Evolutionary conservation across 2,329 filamentous ascomycete species (phyloP).

Genomic region (Aspergillus pseudotamarii): DNA sequence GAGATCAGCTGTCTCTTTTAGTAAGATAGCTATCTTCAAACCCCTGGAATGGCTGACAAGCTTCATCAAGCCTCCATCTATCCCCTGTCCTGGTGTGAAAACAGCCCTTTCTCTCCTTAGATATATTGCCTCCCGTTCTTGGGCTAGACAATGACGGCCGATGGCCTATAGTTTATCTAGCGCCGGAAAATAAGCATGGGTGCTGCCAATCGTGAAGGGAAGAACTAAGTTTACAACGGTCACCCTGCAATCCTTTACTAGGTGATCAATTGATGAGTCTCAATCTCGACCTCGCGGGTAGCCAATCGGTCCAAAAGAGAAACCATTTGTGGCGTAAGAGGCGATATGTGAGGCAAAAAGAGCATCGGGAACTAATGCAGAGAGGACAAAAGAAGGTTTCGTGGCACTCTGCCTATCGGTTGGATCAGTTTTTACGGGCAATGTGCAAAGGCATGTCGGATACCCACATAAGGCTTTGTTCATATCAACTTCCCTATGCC

Average conservation of each 20-base stretch:
- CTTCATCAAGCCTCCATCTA: slow-evolving; percentile 14
- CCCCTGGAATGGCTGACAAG: slow-evolving; percentile 6
- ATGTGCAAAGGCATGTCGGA: slow-evolving; percentile 18
- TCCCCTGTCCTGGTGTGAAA: slow-evolving; percentile 2
- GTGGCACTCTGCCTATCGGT: not conserved
- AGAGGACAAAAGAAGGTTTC: not conserved
- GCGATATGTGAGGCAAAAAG: not conserved
- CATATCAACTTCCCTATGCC: slow-evolving; percentile 5
- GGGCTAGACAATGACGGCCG: slow-evolving; percentile 15
- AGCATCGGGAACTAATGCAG: not conserved
- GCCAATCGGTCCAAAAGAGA: slow-evolving; percentile 5
- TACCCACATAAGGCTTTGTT: slow-evolving; percentile 33
- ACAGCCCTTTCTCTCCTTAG: slow-evolving; percentile 13
- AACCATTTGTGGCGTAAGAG: slow-evolving; percentile 3
- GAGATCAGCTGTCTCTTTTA: not conserved
- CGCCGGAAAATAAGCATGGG: slow-evolving; percentile 13
- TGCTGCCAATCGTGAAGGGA: slow-evolving; percentile 5
- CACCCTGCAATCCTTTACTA: slow-evolving; percentile 7
- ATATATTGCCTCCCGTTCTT: slow-evolving; percentile 8
- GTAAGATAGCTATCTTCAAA: not conserved
- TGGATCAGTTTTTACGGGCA: slow-evolving; percentile 14
- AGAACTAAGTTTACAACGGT: slow-evolving; percentile 7
- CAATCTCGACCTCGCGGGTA: not conserved
- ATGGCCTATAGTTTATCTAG: slow-evolving; percentile 8
- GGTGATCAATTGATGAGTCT: slow-evolving; percentile 22